phyloP scores from a whole-genome alignment of 83 land plant genomes.

The Picea abies region DNA sequence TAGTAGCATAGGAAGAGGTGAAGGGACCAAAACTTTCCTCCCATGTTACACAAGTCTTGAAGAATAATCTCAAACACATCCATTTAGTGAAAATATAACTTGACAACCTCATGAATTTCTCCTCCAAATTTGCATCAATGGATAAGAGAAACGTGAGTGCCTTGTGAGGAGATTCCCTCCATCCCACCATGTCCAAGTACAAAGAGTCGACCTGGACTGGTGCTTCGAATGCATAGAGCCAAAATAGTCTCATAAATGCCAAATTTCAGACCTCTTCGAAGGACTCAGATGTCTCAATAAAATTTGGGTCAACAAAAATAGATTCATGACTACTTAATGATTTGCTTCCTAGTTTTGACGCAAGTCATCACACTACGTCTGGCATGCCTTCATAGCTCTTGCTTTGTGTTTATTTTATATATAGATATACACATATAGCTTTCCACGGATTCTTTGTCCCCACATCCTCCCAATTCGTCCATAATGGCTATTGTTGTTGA shows the following conservation, averaged over 20 bases:
- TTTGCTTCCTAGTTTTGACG: conserved; percentile 29
- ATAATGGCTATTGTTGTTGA: too few relatives aligned
- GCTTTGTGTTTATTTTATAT: too few relatives aligned
- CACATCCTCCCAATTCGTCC: too few relatives aligned
- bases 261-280: conserved; percentile 39
- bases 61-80: conserved; percentile 27
- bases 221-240: conserved; percentile 49
- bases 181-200: conserved; percentile 34
- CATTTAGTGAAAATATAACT: conserved; percentile 59
- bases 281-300: conserved; percentile 14
- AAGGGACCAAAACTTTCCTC: not conserved
- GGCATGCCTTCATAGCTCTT: too few relatives aligned
- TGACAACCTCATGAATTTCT: conserved; percentile 37
- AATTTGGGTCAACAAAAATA: conserved; percentile 20
- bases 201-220: conserved; percentile 48
- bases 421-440: too few relatives aligned
- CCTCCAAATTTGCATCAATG: conserved; percentile 40
- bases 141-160: conserved; percentile 21
- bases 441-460: too few relatives aligned
- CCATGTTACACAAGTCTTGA: too few relatives aligned
- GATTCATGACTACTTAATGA: conserved; percentile 14
- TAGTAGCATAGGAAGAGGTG: conserved; percentile 37
- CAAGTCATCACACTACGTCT: not conserved
- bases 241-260: conserved; percentile 50
- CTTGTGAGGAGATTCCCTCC: conserved; percentile 16